Evolutionary conservation across 257 asterid species (phyloP).

Genomic region (Petunia secreta): DNA sequence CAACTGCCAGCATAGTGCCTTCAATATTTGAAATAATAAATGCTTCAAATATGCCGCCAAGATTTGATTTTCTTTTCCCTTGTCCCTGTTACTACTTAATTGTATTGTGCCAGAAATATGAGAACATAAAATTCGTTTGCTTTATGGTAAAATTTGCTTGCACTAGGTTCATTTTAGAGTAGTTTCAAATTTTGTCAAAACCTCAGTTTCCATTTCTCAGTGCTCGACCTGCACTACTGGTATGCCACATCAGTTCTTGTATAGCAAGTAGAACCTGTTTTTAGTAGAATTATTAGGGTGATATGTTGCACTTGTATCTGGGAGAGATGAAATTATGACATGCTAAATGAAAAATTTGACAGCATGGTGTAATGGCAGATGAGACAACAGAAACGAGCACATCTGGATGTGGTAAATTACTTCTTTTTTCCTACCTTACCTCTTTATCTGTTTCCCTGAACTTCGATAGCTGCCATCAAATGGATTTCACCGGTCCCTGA

Average conservation of each 20-base stretch:
- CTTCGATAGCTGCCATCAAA: slow-evolving; percentile 17
- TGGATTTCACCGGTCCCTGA: slow-evolving; percentile 7
- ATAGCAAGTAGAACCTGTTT: neutral
- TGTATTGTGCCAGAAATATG: neutral
- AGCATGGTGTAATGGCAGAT: slow-evolving; percentile 87
- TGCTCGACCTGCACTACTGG: neutral
- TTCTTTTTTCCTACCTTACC: slow-evolving; percentile 12
- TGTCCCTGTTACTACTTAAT: neutral
- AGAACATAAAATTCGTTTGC: neutral
- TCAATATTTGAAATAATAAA: neutral
- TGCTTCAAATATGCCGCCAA: slow-evolving; percentile 2
- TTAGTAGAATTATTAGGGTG: neutral
- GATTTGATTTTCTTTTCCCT: slow-evolving; percentile 20
- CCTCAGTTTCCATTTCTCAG: neutral
- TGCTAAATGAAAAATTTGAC: slow-evolving; percentile 46
- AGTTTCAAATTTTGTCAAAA: neutral
- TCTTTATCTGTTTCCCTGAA: slow-evolving; percentile 29
- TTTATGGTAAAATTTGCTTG: neutral
- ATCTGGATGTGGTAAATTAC: slow-evolving; percentile 82
- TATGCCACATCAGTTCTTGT: neutral
- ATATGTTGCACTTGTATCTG: slow-evolving; percentile 17
- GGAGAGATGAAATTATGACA: slow-evolving; percentile 35
- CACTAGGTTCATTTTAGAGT: neutral
- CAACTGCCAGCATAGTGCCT: neutral
- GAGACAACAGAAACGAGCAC: slow-evolving; percentile 98